Percentiles rank a stretch among this genome's conserved stretches.
These are phyloP conservation scores for Aspergillus mulundensis DNA, from an alignment of 495 filamentous ascomycete genomes.

Conservation along the genomic window DNA sequence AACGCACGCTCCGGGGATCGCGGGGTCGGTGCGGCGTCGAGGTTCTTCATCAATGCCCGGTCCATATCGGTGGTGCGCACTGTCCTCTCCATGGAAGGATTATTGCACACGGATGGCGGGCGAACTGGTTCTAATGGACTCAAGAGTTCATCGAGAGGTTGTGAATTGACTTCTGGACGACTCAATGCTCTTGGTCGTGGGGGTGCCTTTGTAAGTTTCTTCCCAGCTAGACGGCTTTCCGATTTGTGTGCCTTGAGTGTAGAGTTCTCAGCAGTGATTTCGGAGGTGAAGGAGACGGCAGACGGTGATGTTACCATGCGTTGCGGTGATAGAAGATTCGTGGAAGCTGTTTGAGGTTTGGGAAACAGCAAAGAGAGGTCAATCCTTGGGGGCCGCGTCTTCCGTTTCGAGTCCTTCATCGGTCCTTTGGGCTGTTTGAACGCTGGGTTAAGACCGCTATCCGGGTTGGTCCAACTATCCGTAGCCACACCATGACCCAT, in stretches of 20 bases:
- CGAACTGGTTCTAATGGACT: conserved; percentile 22
- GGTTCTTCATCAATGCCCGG: conserved; percentile 32
- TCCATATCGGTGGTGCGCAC: conserved; percentile 40
- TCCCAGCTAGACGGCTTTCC: conserved; percentile 13
- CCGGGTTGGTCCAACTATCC: not conserved
- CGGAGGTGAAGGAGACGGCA: conserved; percentile 35
- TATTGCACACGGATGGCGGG: conserved; percentile 23
- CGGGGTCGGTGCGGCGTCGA: conserved; percentile 17
- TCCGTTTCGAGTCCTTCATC: conserved; percentile 38
- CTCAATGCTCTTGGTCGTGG: conserved; percentile 14
- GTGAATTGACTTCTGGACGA: not conserved
- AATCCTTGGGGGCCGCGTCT: conserved; percentile 38
- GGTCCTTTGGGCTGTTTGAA: conserved; percentile 21
- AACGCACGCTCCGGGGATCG: conserved; percentile 3
- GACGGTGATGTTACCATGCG: conserved; percentile 44
- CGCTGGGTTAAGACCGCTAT: conserved; percentile 23
- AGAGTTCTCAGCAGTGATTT: conserved; percentile 14
- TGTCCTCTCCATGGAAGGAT: conserved; percentile 30
- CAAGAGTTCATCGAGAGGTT: not conserved
- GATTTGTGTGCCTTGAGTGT: conserved; percentile 14
- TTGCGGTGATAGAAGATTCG: conserved; percentile 43
- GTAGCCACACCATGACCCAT: not conserved
- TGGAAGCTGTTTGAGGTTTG: conserved; percentile 31
- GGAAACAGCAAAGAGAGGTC: conserved; percentile 47
- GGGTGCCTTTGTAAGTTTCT: conserved; percentile 27